These are phyloP conservation scores for Vigna hirtella DNA, from an alignment of 306 rosid genomes.

Conservation along the genomic window DNA sequence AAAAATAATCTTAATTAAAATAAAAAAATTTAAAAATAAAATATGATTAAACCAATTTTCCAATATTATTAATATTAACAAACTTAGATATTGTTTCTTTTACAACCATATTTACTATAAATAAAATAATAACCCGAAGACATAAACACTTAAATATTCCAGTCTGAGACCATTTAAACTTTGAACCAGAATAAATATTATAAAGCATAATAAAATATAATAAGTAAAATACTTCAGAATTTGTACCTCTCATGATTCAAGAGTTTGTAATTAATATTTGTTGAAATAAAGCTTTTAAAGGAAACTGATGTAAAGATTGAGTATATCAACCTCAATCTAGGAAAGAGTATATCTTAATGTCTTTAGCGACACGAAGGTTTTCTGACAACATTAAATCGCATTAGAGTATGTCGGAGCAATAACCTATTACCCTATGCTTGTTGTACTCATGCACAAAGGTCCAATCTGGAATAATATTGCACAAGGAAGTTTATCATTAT, in stretches of 20 bases:
- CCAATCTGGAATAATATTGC: not conserved
- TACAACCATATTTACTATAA: too few relatives aligned
- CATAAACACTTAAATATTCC: too few relatives aligned
- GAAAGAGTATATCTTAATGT: not conserved
- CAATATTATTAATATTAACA: too few relatives aligned
- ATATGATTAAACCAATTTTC: too few relatives aligned
- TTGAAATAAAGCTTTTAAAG: not conserved
- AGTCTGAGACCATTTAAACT: too few relatives aligned
- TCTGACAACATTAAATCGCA: not conserved
- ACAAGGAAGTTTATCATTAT: not conserved
- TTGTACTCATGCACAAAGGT: not conserved
- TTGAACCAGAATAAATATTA: too few relatives aligned
- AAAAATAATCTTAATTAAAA: too few relatives aligned
- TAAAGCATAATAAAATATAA: not conserved
- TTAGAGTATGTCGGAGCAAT: not conserved
- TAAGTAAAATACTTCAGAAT: not conserved
- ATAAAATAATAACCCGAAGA: too few relatives aligned
- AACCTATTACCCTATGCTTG: not conserved
- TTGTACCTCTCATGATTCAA: not conserved
- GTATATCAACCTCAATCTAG: not conserved
- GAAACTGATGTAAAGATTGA: not conserved
- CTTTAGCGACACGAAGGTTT: conserved; percentile 2
- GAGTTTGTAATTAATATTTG: not conserved
- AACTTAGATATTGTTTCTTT: too few relatives aligned
- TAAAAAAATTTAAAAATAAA: too few relatives aligned